Base-by-base conservation (phyloP, 2,329 filamentous ascomycete species). In the Mariannaea sp. region DNA sequence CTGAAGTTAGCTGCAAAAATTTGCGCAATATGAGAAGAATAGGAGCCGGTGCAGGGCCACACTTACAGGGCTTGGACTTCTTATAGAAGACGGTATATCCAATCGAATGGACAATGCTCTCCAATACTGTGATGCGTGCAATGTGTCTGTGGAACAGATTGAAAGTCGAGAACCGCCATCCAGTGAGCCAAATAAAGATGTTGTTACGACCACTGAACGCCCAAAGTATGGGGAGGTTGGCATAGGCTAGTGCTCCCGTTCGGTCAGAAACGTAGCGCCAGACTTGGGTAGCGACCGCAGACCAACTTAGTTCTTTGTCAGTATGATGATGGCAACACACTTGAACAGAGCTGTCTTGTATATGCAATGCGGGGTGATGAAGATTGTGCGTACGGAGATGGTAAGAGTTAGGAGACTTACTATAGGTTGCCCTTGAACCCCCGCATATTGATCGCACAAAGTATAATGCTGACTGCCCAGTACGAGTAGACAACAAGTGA, bases 131-230 rank as follows among this genome's bases (percentile, higher is more conserved):
- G 10, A 85, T 72, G 35, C 83, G 73, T 2, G 84, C 84, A 8
- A 85, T 73, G 73, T 82, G 83, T 7, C 84, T 79, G 68, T 88
- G 85, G 52, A 86, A 86, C 24, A 80, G 74, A 60, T 82, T 87
- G 60, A 82, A 87, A 0, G 81, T 83, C 6, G 77, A 75, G 61
- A 83, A 87, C 19, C 79, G 81, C 83, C 85, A 88, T 1, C 84
- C 84, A 0, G 85, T 87, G 1, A 81, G 65, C 78, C 80, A 83
- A 35, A 85, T 70, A 26, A 87, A 73, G 0, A 82, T 68, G 56
- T 87, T 86, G 58, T 87, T 87, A 22, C 85, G 76, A 53, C 79
- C 79, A 1, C 78, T 80, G 59, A 88, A 87, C 1, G 87, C 68
- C 79, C 83, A 86, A 1, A 86, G 64, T 12, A 85, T 64, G 1